Conservation (phyloP, 495 filamentous ascomycete species). For the Penicillium antarcticum region DNA sequence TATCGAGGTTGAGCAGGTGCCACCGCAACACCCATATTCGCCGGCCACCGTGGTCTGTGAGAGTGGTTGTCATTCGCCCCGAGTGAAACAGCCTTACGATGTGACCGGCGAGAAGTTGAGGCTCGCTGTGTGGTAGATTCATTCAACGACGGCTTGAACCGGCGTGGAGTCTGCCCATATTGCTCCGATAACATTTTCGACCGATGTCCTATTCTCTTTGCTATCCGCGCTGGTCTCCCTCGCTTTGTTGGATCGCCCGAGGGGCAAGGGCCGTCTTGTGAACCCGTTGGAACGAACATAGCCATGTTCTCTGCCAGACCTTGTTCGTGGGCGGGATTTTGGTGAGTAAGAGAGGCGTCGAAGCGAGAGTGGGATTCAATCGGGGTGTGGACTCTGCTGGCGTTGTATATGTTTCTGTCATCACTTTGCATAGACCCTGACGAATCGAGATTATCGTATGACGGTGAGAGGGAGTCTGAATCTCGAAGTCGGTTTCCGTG, state of each 20-base stretch:
- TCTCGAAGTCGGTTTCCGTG: slow-evolving; percentile 6
- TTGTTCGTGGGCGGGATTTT: slow-evolving; percentile 20
- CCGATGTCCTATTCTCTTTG: slow-evolving; percentile 6
- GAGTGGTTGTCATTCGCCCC: slow-evolving; percentile 13
- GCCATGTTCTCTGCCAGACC: slow-evolving; percentile 33
- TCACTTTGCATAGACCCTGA: slow-evolving; percentile 35
- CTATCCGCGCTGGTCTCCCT: slow-evolving; percentile 4
- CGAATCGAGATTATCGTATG: slow-evolving; percentile 25
- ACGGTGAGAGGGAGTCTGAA: slow-evolving; percentile 12
- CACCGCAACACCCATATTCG: slow-evolving; percentile 23
- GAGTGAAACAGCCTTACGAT: slow-evolving; percentile 22
- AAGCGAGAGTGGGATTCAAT: slow-evolving; percentile 12
- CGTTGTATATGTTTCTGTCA: slow-evolving; percentile 44
- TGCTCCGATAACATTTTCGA: slow-evolving; percentile 18
- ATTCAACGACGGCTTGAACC: neutral
- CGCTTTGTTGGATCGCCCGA: neutral
- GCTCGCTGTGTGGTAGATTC: neutral
- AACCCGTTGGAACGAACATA: slow-evolving; percentile 23
- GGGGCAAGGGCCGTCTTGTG: slow-evolving; percentile 3
- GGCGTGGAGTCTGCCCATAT: neutral
- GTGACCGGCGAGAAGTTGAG: slow-evolving; percentile 3
- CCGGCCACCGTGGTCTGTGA: slow-evolving; percentile 21
- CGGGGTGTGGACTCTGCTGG: slow-evolving; percentile 24
- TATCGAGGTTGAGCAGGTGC: slow-evolving; percentile 30
- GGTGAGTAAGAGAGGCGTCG: slow-evolving; percentile 1